Evolutionary conservation across 345 rosid species (phyloP).

Genomic region (Bruguiera parviflora): DNA sequence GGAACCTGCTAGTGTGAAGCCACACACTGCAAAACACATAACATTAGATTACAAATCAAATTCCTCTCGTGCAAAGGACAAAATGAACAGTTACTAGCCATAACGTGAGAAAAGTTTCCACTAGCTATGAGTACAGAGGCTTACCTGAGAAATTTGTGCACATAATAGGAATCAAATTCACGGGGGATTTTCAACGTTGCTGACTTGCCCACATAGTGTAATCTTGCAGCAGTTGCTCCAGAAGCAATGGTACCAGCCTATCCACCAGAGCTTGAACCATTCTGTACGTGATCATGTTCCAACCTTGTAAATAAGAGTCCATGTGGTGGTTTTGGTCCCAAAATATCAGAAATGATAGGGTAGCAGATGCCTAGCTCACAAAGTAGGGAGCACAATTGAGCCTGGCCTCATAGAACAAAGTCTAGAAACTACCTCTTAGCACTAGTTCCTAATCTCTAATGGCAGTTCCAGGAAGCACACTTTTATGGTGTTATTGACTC

Average conservation of each 20-base stretch:
- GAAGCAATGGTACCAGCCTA: conserved; percentile 57
- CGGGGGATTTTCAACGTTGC: conserved; percentile 16
- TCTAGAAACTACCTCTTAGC: background rate
- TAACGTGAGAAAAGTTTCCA: no score
- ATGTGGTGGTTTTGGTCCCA: background rate
- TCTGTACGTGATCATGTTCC: conserved; percentile 38
- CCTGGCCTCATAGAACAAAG: no score
- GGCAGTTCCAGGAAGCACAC: background rate
- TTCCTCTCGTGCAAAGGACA: no score
- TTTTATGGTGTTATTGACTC: no score
- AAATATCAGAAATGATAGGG: background rate
- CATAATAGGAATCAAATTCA: conserved; percentile 9
- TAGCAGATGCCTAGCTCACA: background rate
- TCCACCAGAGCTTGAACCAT: conserved; percentile 79
- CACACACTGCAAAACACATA: no score
- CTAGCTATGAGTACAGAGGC: background rate
- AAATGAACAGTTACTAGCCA: no score
- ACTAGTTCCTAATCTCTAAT: background rate
- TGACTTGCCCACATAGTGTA: conserved; percentile 55
- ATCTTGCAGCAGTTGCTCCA: conserved; percentile 60
- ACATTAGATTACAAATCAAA: no score
- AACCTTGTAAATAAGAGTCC: background rate
- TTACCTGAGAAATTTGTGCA: background rate
- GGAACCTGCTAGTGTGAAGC: no score
- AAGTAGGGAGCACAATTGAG: background rate